Evolutionary conservation across 257 asterid species (phyloP).

Genomic region (Solanum clarkiae): DNA sequence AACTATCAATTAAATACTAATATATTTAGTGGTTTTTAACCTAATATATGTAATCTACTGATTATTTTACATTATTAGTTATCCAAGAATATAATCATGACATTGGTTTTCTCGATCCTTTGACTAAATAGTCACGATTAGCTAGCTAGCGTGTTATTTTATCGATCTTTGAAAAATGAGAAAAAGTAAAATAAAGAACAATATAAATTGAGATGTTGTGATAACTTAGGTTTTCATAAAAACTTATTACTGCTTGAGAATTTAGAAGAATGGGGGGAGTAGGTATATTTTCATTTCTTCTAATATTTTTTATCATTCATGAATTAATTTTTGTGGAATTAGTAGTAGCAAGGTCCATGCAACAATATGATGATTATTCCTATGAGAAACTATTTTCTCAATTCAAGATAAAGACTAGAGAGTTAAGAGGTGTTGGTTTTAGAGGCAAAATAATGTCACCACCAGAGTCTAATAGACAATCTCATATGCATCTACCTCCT

Average conservation of each 20-base stretch:
- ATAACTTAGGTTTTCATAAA: background rate
- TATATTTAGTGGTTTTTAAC: background rate
- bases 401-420: background rate
- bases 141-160: background rate
- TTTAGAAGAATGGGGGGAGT: background rate
- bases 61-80: background rate
- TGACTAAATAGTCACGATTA: background rate
- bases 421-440: background rate
- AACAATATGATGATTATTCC: background rate
- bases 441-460: background rate
- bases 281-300: background rate
- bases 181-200: background rate
- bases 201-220: background rate
- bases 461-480: background rate
- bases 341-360: background rate
- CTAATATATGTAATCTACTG: background rate
- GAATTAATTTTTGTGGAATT: background rate
- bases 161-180: background rate
- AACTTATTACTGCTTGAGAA: background rate
- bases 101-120: background rate
- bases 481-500: background rate
- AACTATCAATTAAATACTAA: background rate
- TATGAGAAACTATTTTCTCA: background rate
- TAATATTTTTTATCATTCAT: background rate
- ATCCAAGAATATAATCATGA: background rate